Conservation (phyloP, 2,329 filamentous ascomycete species). For the Paracoccidioides brasiliensis region DNA sequence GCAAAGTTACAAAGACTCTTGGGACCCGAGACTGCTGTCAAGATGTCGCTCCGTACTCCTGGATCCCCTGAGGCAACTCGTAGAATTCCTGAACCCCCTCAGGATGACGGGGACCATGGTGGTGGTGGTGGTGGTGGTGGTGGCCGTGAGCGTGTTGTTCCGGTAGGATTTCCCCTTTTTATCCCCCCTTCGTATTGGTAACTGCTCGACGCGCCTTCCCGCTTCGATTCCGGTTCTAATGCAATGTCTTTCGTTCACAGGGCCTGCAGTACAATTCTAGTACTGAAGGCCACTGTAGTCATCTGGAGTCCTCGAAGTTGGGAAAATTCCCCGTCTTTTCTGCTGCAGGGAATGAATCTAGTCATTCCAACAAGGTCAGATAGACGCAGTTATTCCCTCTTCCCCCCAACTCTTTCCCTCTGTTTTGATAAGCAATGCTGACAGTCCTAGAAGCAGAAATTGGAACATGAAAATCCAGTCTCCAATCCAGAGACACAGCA, state of each 20-base stretch:
- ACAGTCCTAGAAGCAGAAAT: constrained; percentile 36
- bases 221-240: background rate
- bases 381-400: background rate
- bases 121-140: no score
- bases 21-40: constrained; percentile 1
- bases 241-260: background rate
- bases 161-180: constrained; percentile 12
- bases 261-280: background rate
- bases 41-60: constrained; percentile 19
- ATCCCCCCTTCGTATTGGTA: background rate
- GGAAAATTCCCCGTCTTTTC: constrained; percentile 19
- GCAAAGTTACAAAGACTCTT: background rate
- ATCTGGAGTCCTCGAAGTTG: constrained; percentile 23
- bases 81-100: constrained; percentile 14
- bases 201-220: background rate
- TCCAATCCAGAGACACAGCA: constrained; percentile 14
- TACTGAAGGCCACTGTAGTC: constrained; percentile 17
- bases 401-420: background rate
- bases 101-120: constrained; percentile 13
- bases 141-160: constrained; percentile 16
- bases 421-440: constrained; percentile 15
- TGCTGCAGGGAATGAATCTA: constrained; percentile 14
- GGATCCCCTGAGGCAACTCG: constrained; percentile 16
- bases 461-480: constrained; percentile 25
- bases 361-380: constrained; percentile 27